Evolutionary conservation across 768 basidiomycete species (phyloP), one percentile per base, ranked within the genome.

Genomic region (Tricholoma matsutake): DNA sequence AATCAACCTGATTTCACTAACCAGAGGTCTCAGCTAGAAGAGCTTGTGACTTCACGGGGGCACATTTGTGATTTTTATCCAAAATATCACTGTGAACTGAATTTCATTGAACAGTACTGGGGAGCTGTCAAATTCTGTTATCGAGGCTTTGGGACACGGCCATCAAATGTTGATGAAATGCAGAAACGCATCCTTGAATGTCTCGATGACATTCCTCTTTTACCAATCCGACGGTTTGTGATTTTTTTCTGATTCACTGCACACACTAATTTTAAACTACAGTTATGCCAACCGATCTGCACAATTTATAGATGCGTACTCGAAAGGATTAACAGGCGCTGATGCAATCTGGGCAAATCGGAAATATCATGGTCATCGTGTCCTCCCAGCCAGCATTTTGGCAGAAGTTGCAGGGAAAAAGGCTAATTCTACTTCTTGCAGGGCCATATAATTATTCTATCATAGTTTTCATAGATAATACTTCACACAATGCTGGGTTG

Each of bases 41-140:
- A 61, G 13, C 41, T 62, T 14, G 69, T 72, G 59, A 59, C 64
- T 16, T 54, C 56, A 0, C 31, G 63, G 0, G 75, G 76, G 3
- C 61, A 75, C 55, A 41, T 67, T n/a, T 68, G 69, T 57, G 57
- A 77, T 18, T 79, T 79, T 59, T 67, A 75, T 13, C 76, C 72
- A 0, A 78, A 80, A 58, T 81, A 74, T 43, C 64, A 67, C 54
- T 65, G 64, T 57, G 65, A 68, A 47, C 32, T 55, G 4, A 55
- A 55, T 11, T 55, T 55, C 22, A 55, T 55, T 35, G 54, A 55
- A 35, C 54, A 63, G 56, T 68, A 66, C 43, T 68, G 78, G 75
- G 72, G 78, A 1, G 66, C 62, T 51, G 71, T 71, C 13, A 81
- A 80, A 60, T 61, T 60, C 9, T n/a, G 47, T 2, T 79, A 80